Conservation (phyloP, 805 yeast species). For the Vanderwaltozyma polyspora region DNA sequence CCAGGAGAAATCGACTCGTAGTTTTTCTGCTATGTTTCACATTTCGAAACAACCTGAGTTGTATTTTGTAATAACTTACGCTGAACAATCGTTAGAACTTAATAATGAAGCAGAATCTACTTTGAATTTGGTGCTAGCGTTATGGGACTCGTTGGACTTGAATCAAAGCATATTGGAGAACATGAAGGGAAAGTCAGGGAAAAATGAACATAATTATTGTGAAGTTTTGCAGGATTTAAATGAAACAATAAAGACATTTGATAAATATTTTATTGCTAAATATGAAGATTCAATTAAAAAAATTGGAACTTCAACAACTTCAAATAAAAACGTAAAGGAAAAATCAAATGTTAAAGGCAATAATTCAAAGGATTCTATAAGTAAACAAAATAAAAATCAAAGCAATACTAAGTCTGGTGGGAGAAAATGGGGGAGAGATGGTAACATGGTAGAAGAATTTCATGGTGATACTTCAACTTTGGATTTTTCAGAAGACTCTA, state of each 20-base stretch:
- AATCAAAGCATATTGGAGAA: conserved; percentile 24
- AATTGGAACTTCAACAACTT: neutral
- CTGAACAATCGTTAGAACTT: conserved; percentile 32
- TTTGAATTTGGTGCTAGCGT: conserved; percentile 25
- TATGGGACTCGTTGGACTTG: conserved; percentile 28
- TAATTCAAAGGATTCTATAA: neutral
- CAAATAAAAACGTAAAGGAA: conserved; percentile 5
- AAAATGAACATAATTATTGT: conserved; percentile 21
- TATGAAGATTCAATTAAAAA: conserved; percentile 13
- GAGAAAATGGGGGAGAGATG: conserved; percentile 62
- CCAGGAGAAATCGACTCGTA: conserved; percentile 3
- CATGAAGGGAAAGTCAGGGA: conserved; percentile 18
- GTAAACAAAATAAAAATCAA: neutral
- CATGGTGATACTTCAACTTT: conserved; percentile 32
- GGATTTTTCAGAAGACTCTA: conserved; percentile 42
- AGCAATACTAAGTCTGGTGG: too few species aligned
- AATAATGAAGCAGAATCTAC: conserved; percentile 35
- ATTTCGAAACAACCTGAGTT: conserved; percentile 26
- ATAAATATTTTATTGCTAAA: conserved; percentile 29
- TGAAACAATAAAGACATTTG: conserved; percentile 30
- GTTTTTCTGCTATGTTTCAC: conserved; percentile 18
- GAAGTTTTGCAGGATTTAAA: conserved; percentile 22
- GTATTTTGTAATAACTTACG: conserved; percentile 33
- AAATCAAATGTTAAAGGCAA: neutral
- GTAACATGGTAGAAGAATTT: conserved; percentile 35